phyloP scores from a whole-genome alignment of 2,329 filamentous ascomycete genomes.

The Hypomyces perniciosus region DNA sequence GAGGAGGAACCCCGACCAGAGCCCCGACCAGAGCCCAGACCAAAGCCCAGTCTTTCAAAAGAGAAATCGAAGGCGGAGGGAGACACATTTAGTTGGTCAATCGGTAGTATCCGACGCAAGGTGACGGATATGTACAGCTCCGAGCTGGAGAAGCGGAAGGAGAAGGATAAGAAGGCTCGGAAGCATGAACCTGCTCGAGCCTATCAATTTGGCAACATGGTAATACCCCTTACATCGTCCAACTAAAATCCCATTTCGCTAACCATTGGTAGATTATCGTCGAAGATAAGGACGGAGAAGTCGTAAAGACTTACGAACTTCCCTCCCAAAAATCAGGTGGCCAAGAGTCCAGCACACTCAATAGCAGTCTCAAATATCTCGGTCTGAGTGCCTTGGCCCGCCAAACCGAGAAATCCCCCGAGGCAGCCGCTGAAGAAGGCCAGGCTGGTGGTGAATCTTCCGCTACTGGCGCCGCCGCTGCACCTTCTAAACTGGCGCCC shows the following conservation, averaged over 20 bases:
- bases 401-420: conserved; percentile 31
- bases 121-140: conserved; percentile 49
- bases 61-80: conserved; percentile 8
- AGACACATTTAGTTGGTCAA: conserved; percentile 24
- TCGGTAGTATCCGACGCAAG: conserved; percentile 41
- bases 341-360: conserved; percentile 34
- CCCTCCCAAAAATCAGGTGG: conserved; percentile 46
- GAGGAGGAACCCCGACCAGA: conserved; percentile 12
- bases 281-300: conserved; percentile 80
- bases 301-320: conserved; percentile 77
- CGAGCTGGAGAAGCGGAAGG: conserved; percentile 58
- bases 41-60: conserved; percentile 12
- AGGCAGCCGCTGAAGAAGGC: conserved; percentile 24
- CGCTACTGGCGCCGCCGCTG: background rate
- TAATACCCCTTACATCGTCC: conserved; percentile 30
- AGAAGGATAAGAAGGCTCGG: conserved; percentile 54
- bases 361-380: conserved; percentile 47
- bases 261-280: conserved; percentile 61
- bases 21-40: background rate
- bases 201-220: conserved; percentile 78
- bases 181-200: conserved; percentile 69
- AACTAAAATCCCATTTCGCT: background rate
- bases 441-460: conserved; percentile 19
- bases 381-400: conserved; percentile 44
- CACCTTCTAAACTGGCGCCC: conserved; percentile 32